These are phyloP conservation scores for Pseudogymnoascus sp. DNA, from an alignment of 2,329 filamentous ascomycete genomes.

Conservation along the genomic window DNA sequence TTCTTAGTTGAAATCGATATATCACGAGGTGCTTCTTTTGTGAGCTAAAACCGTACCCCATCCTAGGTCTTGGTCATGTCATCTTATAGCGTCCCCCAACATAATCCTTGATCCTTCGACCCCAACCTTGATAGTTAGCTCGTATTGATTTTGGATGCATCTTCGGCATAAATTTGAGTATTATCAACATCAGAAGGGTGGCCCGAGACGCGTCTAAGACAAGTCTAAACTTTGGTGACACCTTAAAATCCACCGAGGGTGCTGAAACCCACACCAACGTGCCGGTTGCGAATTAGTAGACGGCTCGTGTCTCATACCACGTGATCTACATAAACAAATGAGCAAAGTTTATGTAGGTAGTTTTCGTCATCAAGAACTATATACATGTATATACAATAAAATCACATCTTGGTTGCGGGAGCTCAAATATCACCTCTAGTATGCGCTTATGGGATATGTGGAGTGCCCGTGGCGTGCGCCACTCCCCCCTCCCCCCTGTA, in stretches of 20 bases:
- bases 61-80: not conserved
- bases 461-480: too few relatives aligned
- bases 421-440: too few relatives aligned
- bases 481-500: too few relatives aligned
- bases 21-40: not conserved
- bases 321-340: not conserved
- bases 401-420: not conserved
- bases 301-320: not conserved
- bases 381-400: not conserved
- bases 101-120: not conserved
- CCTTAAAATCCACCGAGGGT: not conserved
- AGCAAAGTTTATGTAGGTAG: not conserved
- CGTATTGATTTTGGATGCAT: not conserved
- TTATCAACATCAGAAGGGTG: not conserved
- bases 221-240: not conserved
- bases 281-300: not conserved
- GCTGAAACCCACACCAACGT: not conserved
- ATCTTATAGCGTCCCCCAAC: not conserved
- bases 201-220: not conserved
- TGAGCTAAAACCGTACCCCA: not conserved
- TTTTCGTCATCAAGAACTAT: too few relatives aligned
- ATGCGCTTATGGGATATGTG: too few relatives aligned
- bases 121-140: not conserved
- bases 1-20: not conserved
- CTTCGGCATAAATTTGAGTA: not conserved